Percentiles rank a stretch among this genome's conserved stretches.
Conservation (phyloP, 345 rosid genomes). For the Boechera divaricarpa region DNA sequence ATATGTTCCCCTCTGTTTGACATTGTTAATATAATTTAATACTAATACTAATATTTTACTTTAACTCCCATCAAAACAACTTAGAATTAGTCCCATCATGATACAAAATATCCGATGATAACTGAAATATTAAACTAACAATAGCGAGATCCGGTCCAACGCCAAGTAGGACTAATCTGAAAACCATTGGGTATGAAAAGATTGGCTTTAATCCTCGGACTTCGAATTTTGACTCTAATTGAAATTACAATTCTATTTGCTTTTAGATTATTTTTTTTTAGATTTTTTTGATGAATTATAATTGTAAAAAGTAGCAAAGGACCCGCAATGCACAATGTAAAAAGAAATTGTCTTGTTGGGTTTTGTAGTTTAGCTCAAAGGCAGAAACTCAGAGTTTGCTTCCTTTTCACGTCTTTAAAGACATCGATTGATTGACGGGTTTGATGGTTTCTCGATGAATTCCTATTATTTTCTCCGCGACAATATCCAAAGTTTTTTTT, state of each 20-base stretch:
- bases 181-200: background rate
- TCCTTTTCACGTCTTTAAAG: slow-evolving; percentile 63
- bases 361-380: slow-evolving; percentile 38
- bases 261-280: background rate
- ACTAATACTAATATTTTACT: background rate
- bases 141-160: background rate
- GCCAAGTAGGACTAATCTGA: background rate
- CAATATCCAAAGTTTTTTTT: slow-evolving; percentile 12
- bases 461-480: slow-evolving; percentile 39
- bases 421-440: slow-evolving; percentile 51
- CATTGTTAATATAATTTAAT: background rate
- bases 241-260: slow-evolving; percentile 8
- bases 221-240: background rate
- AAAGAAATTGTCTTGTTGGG: slow-evolving; percentile 28
- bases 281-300: background rate
- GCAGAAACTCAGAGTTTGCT: slow-evolving; percentile 53
- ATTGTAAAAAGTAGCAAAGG: slow-evolving; percentile 23
- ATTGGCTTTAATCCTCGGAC: background rate
- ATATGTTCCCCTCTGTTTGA: background rate
- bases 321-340: slow-evolving; percentile 40
- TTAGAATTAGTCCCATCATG: background rate
- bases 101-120: background rate
- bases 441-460: slow-evolving; percentile 50
- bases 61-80: background rate
- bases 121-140: background rate